Base-by-base conservation (phyloP, 177 flowering plant genomes). In the Telopea speciosissima region DNA sequence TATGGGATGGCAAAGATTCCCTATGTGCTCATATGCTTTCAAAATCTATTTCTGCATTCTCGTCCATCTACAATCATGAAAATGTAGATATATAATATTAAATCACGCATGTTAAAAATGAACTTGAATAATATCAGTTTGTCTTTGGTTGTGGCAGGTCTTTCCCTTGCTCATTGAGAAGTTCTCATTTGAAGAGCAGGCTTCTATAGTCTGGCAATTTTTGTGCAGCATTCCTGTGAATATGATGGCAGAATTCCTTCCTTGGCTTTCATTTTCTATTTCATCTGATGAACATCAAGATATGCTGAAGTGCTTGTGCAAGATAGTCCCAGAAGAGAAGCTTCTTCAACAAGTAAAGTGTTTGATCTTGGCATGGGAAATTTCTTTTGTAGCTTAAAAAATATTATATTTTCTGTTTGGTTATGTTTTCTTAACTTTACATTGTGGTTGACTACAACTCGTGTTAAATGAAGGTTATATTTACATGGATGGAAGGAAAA, bases 181-280 rank as follows among this genome's bases (percentile, higher is more conserved):
- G 72, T 92, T 89, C 71, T 82, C 97, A 45, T 88, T 86, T 62
- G 89, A 89, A 72, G 97, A 92, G 82, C 97, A 92, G 70, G 97
- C 97, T 67, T 87, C 93, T 54, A 72, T 92, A 63, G 93, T 89
- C 8, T 92, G 97, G 97, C 96, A 89, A 81, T 92, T 90, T 77
- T 78, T 92, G 66, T 92, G 96, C 77, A 89, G 91, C 71, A 92
- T 92, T 78, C 97, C 97, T 66, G 94, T 90, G 62, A 85, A 86
- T 78, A 88, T 90, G 96, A 88, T 92, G 94, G 88, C 91, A 60
- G 92, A 92, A 78, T 89, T 92, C 72, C 91, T 92, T 65, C 96
- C 97, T 7, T 92, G 94, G 96, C 86, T 92, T 67, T 87, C 94
- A 52, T 87, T 92, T 52, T 89, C 89, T 70, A 80, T 92, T 59